Conservation (phyloP, 2,329 filamentous ascomycete genomes). For the Acephala macrosclerotiorum region DNA sequence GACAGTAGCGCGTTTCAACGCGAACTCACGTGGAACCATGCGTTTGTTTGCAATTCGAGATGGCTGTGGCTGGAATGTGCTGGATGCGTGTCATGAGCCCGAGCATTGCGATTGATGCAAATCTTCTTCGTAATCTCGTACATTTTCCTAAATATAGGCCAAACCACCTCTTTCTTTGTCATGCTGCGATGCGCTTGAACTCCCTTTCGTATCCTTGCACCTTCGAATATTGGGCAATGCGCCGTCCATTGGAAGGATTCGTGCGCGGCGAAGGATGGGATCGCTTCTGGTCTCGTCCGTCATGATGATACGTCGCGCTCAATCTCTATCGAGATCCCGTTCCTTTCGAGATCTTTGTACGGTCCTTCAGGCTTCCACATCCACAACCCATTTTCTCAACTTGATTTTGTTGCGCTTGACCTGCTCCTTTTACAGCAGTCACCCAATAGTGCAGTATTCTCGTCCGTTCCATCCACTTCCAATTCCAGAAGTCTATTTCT, state of each 20-base stretch:
- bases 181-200: neutral
- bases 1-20: neutral
- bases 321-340: neutral
- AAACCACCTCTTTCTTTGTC: neutral
- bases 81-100: neutral
- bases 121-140: neutral
- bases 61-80: neutral
- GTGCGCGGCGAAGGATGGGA: neutral
- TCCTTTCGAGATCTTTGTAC: neutral
- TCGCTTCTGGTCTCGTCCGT: neutral
- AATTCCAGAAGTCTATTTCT: no score
- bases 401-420: neutral
- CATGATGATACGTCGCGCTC: no score
- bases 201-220: neutral
- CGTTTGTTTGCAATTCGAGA: neutral
- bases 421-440: neutral
- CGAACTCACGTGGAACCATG: neutral
- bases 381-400: neutral
- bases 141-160: neutral
- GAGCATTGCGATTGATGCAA: neutral
- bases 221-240: neutral
- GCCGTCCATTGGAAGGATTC: neutral
- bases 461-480: no score
- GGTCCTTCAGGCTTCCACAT: neutral
- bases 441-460: neutral